phyloP scores from a whole-genome alignment of 331 rosid species.

The Acacia pycnantha region DNA sequence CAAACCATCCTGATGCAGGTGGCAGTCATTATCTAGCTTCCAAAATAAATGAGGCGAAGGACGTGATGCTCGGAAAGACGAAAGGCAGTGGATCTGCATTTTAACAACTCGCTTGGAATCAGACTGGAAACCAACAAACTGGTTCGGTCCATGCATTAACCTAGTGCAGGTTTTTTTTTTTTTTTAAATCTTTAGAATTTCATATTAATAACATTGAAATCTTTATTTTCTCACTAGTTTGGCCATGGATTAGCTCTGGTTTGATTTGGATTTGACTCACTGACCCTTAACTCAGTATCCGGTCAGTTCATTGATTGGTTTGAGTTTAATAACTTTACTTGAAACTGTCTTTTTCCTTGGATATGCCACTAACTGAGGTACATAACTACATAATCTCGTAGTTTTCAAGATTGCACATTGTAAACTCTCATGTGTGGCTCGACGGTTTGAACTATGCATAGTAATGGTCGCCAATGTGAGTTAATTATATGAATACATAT shows the following conservation, averaged over 20 bases:
- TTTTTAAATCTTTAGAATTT: too few relatives aligned
- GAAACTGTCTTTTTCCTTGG: not conserved
- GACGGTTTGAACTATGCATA: not conserved
- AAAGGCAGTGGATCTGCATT: constrained; percentile 65
- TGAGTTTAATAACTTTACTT: too few relatives aligned
- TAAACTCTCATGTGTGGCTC: too few relatives aligned
- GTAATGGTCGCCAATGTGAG: not conserved
- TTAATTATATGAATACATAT: not conserved
- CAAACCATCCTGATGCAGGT: constrained; percentile 85
- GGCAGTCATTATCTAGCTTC: constrained; percentile 88
- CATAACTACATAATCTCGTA: not conserved
- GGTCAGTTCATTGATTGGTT: too few relatives aligned
- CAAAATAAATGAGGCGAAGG: constrained; percentile 78
- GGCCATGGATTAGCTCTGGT: too few relatives aligned
- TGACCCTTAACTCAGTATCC: too few relatives aligned
- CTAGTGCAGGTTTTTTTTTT: too few relatives aligned
- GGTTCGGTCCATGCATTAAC: too few relatives aligned
- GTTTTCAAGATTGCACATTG: not conserved
- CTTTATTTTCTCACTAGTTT: too few relatives aligned
- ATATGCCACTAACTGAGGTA: not conserved
- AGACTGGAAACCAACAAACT: too few relatives aligned
- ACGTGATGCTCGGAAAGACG: constrained; percentile 60
- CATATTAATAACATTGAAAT: too few relatives aligned
- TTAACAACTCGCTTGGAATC: constrained; percentile 25
- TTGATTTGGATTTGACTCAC: too few relatives aligned